Evolutionary conservation across 2,329 filamentous ascomycete species (phyloP).

Genomic region (Teratosphaeria pseudoeucalypti): DNA sequence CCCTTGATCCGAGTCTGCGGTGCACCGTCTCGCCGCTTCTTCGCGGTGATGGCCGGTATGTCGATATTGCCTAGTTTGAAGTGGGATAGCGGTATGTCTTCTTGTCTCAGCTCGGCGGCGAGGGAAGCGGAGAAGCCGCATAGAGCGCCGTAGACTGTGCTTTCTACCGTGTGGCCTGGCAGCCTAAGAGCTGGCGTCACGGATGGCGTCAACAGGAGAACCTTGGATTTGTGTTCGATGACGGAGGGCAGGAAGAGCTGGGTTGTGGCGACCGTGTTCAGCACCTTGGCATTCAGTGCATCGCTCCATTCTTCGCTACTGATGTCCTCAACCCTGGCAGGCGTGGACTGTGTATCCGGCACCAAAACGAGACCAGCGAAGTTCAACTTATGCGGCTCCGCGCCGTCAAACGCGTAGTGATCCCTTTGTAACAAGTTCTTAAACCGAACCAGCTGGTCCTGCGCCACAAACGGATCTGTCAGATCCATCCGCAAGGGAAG

Average conservation of each 20-base stretch:
- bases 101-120: constrained; percentile 63
- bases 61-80: constrained; percentile 89
- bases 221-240: constrained; percentile 48
- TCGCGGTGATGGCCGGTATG: constrained; percentile 51
- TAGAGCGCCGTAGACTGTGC: constrained; percentile 75
- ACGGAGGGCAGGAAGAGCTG: constrained; percentile 65
- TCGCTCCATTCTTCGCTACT: constrained; percentile 77
- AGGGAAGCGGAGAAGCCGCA: constrained; percentile 75
- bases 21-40: constrained; percentile 29
- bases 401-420: constrained; percentile 64
- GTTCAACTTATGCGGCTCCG: constrained; percentile 63
- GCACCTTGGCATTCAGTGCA: constrained; percentile 80
- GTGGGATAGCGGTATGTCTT: constrained; percentile 71
- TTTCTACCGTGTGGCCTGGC: constrained; percentile 76
- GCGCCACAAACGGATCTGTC: constrained; percentile 60
- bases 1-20: constrained; percentile 17
- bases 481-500: constrained; percentile 74
- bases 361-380: constrained; percentile 75
- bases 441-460: constrained; percentile 61
- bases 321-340: constrained; percentile 76
- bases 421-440: constrained; percentile 60
- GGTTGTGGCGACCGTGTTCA: constrained; percentile 78
- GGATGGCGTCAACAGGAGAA: constrained; percentile 68
- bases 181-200: constrained; percentile 72
- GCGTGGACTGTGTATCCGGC: constrained; percentile 60